Evolutionary conservation across 305 asterid genomes (phyloP).

Genomic region (Plantago lanceolata): DNA sequence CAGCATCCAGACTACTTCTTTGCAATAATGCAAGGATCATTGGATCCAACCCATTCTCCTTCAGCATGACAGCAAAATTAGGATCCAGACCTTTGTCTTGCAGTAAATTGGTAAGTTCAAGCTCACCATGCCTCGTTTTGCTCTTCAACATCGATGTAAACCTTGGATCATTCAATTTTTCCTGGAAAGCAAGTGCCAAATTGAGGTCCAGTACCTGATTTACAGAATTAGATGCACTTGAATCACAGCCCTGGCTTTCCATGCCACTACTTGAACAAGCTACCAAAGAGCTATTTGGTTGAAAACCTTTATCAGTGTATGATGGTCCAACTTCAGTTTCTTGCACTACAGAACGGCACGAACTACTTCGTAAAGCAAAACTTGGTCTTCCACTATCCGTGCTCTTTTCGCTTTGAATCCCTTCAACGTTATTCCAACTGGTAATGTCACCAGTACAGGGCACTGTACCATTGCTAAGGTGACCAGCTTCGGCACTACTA

Average conservation of each 20-base stretch:
- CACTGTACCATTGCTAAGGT: conserved; percentile 65
- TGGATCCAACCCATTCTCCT: conserved; percentile 97
- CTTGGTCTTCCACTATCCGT: conserved; percentile 96
- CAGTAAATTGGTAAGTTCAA: conserved; percentile 75
- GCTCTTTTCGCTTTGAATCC: conserved; percentile 80
- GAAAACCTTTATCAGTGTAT: conserved; percentile 62
- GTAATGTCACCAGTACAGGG: conserved; percentile 66
- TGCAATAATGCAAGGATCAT: conserved; percentile 97
- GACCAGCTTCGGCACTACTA: conserved; percentile 97
- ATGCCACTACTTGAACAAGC: conserved; percentile 91
- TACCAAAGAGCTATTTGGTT: conserved; percentile 57
- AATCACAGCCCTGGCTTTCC: conserved; percentile 91
- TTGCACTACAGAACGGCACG: conserved; percentile 84
- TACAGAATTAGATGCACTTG: conserved; percentile 77
- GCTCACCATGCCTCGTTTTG: conserved; percentile 76
- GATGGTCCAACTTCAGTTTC: conserved; percentile 92
- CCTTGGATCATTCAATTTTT: conserved; percentile 90
- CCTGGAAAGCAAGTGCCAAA: conserved; percentile 86
- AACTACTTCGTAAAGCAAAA: conserved; percentile 71
- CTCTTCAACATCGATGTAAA: conserved; percentile 78
- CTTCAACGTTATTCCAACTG: conserved; percentile 85
- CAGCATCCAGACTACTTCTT: conserved; percentile 98
- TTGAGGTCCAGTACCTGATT: conserved; percentile 83
- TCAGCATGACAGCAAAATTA: conserved; percentile 97
- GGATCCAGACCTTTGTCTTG: conserved; percentile 98